Evolutionary conservation across 768 basidiomycete species (phyloP).

Genomic region (Termitomyces sp.): DNA sequence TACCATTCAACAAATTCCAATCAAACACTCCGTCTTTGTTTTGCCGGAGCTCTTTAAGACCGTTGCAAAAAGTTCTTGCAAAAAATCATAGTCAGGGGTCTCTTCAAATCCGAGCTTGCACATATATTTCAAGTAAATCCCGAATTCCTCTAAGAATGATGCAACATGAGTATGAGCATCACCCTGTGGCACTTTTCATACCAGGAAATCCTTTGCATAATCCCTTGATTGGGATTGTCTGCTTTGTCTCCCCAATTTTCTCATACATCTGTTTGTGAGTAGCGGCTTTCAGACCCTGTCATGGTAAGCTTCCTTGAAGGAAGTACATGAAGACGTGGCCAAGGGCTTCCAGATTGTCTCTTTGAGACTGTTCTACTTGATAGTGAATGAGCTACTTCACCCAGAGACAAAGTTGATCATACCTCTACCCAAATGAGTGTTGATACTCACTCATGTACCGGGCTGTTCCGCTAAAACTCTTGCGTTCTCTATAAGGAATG

Average conservation of each 20-base stretch:
- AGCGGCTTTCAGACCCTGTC: too few species aligned
- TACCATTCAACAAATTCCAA: slow-evolving; percentile 91
- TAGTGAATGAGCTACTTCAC: too few species aligned
- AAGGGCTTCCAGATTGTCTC: too few species aligned
- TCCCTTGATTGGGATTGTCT: slow-evolving; percentile 96
- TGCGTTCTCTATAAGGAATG: too few species aligned
- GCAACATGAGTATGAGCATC: slow-evolving; percentile 5
- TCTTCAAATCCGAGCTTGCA: slow-evolving; percentile 99
- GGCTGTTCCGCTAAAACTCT: too few species aligned
- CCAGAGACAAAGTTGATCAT: too few species aligned
- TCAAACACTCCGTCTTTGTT: slow-evolving; percentile 93
- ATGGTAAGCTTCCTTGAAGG: too few species aligned
- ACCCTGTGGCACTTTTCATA: slow-evolving; percentile 28
- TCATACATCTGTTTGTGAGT: too few species aligned
- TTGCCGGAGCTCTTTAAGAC: slow-evolving; percentile 87
- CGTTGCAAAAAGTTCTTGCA: slow-evolving; percentile 92
- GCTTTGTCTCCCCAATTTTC: slow-evolving; percentile 21
- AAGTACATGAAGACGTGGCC: too few species aligned
- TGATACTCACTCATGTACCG: too few species aligned
- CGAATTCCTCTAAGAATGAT: slow-evolving; percentile 82
- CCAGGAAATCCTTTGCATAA: slow-evolving; percentile 95
- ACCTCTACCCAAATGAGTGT: too few species aligned
- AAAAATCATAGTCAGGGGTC: slow-evolving; percentile 97
- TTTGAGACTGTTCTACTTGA: too few species aligned
- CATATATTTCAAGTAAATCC: slow-evolving; percentile 98